Evolutionary conservation across 805 yeast species (phyloP).

Genomic region (Schwanniomyces sp.): DNA sequence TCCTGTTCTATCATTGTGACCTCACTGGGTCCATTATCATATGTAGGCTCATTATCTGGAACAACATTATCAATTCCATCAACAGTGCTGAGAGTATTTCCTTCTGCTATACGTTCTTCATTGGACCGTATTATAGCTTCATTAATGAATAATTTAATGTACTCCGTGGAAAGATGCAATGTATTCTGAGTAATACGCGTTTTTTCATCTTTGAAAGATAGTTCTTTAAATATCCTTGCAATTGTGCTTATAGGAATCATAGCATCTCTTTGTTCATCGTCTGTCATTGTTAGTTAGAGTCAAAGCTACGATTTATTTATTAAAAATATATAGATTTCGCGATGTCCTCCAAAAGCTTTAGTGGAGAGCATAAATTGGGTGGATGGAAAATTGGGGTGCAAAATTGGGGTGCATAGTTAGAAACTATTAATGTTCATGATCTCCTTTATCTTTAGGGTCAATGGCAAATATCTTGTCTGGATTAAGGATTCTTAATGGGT

Average conservation of each 20-base stretch:
- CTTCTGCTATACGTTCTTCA: constrained; percentile 44
- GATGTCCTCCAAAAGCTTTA: no score
- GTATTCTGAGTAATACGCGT: constrained; percentile 52
- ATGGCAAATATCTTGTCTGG: constrained; percentile 78
- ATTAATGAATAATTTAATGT: constrained; percentile 53
- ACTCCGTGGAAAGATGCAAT: constrained; percentile 51
- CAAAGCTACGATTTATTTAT: no score
- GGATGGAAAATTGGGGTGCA: no score
- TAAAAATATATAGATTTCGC: no score
- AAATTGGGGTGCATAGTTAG: no score
- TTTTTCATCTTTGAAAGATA: constrained; percentile 45
- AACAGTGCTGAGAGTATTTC: constrained; percentile 19
- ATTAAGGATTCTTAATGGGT: constrained; percentile 70
- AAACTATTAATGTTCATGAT: not conserved
- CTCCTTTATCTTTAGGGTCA: constrained; percentile 47
- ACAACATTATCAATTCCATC: constrained; percentile 35
- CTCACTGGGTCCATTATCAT: constrained; percentile 3
- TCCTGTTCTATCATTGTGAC: constrained; percentile 2
- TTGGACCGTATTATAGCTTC: constrained; percentile 62
- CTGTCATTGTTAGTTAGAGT: not conserved
- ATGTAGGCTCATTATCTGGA: constrained; percentile 5
- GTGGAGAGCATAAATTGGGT: no score
- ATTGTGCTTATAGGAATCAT: constrained; percentile 27
- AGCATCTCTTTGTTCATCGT: not conserved
- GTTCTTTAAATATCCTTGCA: constrained; percentile 52